Evolutionary conservation across 495 filamentous ascomycete genomes (phyloP).

Genomic region (Darksidea phi): DNA sequence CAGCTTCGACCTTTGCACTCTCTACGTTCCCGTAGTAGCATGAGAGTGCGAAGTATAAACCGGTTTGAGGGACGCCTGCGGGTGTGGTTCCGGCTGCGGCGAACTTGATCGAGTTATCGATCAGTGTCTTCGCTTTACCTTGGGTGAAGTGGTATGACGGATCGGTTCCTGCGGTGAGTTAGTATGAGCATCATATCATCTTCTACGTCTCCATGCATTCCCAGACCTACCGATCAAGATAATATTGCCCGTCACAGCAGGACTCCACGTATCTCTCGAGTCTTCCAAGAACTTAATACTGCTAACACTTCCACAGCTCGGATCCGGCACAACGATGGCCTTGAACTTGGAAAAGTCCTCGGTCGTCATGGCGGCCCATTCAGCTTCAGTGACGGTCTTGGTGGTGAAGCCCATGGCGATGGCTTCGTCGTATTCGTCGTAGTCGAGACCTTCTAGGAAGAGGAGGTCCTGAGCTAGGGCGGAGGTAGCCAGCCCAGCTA

Average conservation of each 20-base stretch:
- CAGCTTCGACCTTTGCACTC: conserved; percentile 40
- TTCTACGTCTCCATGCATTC: not conserved
- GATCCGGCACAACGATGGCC: conserved; percentile 45
- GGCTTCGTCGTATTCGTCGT: conserved; percentile 38
- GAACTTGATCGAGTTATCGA: conserved; percentile 46
- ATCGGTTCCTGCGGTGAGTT: conserved; percentile 40
- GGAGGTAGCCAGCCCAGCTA: conserved; percentile 20
- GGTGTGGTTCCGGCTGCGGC: conserved; percentile 37
- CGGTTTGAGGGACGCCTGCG: conserved; percentile 36
- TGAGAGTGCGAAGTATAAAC: conserved; percentile 46
- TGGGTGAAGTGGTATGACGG: conserved; percentile 39
- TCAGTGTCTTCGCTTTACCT: conserved; percentile 41
- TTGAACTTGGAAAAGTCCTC: conserved; percentile 45
- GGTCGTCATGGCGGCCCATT: conserved; percentile 43
- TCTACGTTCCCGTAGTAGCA: conserved; percentile 40
- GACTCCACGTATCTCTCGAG: conserved; percentile 43
- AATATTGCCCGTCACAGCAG: conserved; percentile 45
- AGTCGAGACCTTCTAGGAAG: conserved; percentile 39
- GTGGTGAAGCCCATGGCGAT: conserved; percentile 37
- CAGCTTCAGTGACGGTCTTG: conserved; percentile 40
- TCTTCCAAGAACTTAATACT: conserved; percentile 32
- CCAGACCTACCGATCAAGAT: conserved; percentile 43
- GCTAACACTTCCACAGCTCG: conserved; percentile 18
- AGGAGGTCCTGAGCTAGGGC: conserved; percentile 40
- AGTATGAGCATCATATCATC: not conserved